These are phyloP conservation scores for Candida chauliodis DNA, from an alignment of 805 yeast genomes.

Conservation along the genomic window DNA sequence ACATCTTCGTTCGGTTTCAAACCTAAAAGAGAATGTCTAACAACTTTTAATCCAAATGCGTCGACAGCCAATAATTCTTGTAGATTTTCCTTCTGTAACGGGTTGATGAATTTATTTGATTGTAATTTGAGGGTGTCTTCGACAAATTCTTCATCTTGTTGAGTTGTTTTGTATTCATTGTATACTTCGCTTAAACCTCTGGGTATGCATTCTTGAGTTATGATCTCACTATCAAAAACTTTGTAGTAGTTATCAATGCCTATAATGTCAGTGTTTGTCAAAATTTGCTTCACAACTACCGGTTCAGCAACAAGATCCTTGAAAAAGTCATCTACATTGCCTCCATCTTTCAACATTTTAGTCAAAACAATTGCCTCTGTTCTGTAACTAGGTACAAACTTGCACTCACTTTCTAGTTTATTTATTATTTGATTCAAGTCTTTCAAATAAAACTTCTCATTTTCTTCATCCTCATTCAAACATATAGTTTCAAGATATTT, in stretches of 20 bases:
- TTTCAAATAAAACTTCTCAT: slow-evolving; percentile 14
- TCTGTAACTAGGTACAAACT: slow-evolving; percentile 44
- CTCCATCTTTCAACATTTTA: slow-evolving; percentile 23
- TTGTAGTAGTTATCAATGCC: slow-evolving; percentile 45
- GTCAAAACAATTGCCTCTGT: slow-evolving; percentile 59
- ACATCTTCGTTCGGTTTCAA: slow-evolving; percentile 19
- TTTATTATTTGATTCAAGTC: slow-evolving; percentile 44
- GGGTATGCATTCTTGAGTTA: slow-evolving; percentile 31
- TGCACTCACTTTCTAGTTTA: slow-evolving; percentile 21
- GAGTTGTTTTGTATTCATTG: slow-evolving; percentile 15
- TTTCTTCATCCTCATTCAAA: slow-evolving; percentile 26
- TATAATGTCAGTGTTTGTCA: slow-evolving; percentile 50
- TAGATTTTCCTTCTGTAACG: slow-evolving; percentile 16
- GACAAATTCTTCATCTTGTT: slow-evolving; percentile 15
- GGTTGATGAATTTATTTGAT: slow-evolving; percentile 32
- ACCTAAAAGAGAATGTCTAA: slow-evolving; percentile 66
- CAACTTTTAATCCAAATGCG: slow-evolving; percentile 72
- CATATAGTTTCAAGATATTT: slow-evolving; percentile 50
- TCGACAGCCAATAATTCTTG: slow-evolving; percentile 62
- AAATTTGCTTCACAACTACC: slow-evolving; percentile 20
- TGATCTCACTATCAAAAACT: slow-evolving; percentile 21
- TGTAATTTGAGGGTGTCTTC: slow-evolving; percentile 13
- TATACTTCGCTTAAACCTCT: slow-evolving; percentile 28
- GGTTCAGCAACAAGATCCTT: slow-evolving; percentile 9
- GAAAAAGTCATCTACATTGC: slow-evolving; percentile 13